Evolutionary conservation across 345 rosid species (phyloP), one percentile per base, ranked within the genome.

Genomic region (Aquilaria malaccensis): DNA sequence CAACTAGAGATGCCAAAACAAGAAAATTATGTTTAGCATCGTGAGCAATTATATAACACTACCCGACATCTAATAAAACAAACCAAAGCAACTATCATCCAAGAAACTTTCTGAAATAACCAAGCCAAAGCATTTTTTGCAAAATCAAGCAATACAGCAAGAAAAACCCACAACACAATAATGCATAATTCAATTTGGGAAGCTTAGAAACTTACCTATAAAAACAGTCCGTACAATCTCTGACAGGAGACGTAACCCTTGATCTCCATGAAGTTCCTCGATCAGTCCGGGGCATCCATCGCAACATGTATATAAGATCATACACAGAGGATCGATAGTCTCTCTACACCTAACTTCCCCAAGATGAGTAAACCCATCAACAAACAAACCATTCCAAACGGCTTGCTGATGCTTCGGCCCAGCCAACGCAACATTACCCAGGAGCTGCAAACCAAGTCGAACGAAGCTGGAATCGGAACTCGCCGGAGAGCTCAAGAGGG

Each of bases 261-360:
- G 46, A 30, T 74, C 69, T 60, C 71, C 82, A 52, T 78, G 80
- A 29, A 93, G 73, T 50, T 79, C 79, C 2, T 67, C 57, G 65
- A 75, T 45, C 54, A 78, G 58, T 66, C 66, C 55, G 13, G 77
- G 50, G 56, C 65, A 68, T 67, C 89, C 92, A 75, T 84, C 84
- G 64, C 72, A 78, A 68, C 92, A 93, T 50, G 71, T 29, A 60
- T 80, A 87, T 14, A 93, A 31, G 53, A 89, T 61, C 88, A 77
- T 81, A 65, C 97, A 93, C 37, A 93, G 45, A 9, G 96, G 96
- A 84, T 85, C 97, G 66, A 60, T 72, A n/a, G 85, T 83, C 61
- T 75, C 85, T 37, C 49, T 70, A 22, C 83, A 80, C 46, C 53
- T 69, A 33, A 80, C 53, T 66, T 72, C 66, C 9, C 87, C 85